phyloP scores from a whole-genome alignment of 257 asterid species.

The Henckelia pumila region DNA sequence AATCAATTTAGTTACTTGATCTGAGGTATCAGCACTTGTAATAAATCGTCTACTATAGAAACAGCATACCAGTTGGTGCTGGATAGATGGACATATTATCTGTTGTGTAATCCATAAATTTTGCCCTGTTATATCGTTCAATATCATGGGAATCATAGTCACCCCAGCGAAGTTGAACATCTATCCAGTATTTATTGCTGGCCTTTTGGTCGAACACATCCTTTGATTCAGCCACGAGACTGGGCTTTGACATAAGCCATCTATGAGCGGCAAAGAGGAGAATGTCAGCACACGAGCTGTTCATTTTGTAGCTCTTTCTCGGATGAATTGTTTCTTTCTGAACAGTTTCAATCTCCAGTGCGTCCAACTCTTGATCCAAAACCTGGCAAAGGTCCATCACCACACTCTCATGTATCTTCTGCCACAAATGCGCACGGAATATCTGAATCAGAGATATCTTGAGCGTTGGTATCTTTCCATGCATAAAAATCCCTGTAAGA shows the following conservation, averaged over 20 bases:
- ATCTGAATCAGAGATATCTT: conserved; percentile 96
- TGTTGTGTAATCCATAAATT: conserved; percentile 97
- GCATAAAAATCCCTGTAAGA: conserved; percentile 98
- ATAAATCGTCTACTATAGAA: conserved; percentile 6
- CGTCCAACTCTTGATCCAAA: conserved; percentile 96
- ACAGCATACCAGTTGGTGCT: conserved; percentile 80
- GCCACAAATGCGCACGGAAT: conserved; percentile 99
- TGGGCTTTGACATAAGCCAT: conserved; percentile 99
- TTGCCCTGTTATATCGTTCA: conserved; percentile 93
- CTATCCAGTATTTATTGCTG: conserved; percentile 97
- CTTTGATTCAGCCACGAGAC: conserved; percentile 96
- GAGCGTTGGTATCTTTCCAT: conserved; percentile 97
- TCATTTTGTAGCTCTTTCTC: conserved; percentile 99
- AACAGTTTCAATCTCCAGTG: conserved; percentile 95
- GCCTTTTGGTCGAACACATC: conserved; percentile 99
- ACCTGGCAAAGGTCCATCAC: conserved; percentile 99
- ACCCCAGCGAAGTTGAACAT: conserved; percentile 99
- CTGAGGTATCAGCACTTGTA: not conserved
- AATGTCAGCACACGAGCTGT: conserved; percentile 96
- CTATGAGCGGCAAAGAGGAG: conserved; percentile 98
- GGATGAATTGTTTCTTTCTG: conserved; percentile 99
- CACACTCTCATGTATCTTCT: conserved; percentile 97
- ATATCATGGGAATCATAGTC: conserved; percentile 98
- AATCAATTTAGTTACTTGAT: conserved; percentile 1
- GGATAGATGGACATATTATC: conserved; percentile 99